Base-by-base conservation (phyloP, 306 rosid genomes). In the Coriaria nepalensis region DNA sequence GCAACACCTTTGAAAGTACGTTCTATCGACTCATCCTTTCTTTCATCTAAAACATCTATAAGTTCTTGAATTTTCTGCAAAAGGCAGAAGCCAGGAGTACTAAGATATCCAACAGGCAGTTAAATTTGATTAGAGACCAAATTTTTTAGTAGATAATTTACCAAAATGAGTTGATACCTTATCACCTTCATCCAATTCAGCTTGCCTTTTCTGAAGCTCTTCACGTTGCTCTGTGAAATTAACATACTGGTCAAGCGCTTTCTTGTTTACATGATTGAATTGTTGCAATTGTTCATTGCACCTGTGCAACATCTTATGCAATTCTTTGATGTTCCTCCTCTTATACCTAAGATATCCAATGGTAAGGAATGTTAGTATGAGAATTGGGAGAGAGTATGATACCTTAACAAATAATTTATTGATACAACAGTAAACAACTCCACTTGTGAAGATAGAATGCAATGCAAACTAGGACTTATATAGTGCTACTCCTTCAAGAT, bases 1-100 rank as follows among this genome's bases (percentile, higher is more conserved):
- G 97, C 95, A 64, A 90, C 97, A 62, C 97, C 97, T 74, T 90
- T 90, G 72, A 84, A 90, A 59, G 97, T 90, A 37, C 94, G 95
- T 45, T 90, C 97, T 40, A 84, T 90, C 33, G 95, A 84, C 66
- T 90, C 97, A 40, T 90, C 97, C 68, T 90, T 90, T 64, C 95
- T 79, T 54, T 81, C 93, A 81, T 90, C 97, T 62, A 90, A 74
- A 56, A 78, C 95, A 10, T 78, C 62, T 74, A 84, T 90, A 33
- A 90, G 80, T 69, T 90, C 95, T 68, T 53, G 73, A 64, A 90
- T 90, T 90, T 90, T 90, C 97, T 90, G 83, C 65, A 75, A 58
- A 55, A 52, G 49, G 34, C 53, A 56, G 50, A 63, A 46, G 55
- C 52, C 13, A 58, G 2, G 7, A 13, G 7, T 38, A 43, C 55